Percentiles rank a stretch among this genome's conserved stretches.
Conservation (phyloP, 2,329 filamentous ascomycete genomes). For the Ascosphaera pollenicola region DNA sequence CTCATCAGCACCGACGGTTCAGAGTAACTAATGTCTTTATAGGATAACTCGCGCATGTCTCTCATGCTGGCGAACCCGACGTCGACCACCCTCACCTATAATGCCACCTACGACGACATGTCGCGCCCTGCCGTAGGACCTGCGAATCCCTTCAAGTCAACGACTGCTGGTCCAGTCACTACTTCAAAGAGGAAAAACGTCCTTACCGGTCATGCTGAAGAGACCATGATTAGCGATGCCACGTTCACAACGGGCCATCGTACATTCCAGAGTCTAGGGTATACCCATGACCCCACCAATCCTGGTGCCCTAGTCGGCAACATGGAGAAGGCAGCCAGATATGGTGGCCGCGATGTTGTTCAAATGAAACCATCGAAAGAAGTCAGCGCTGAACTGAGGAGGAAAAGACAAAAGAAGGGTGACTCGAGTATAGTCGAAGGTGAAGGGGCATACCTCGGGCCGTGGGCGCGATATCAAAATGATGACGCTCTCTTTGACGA, state of each 20-base stretch:
- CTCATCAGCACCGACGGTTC: not conserved
- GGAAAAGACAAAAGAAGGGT: conserved; percentile 69
- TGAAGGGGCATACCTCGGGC: conserved; percentile 71
- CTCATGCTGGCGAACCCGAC: conserved; percentile 30
- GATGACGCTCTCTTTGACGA: conserved; percentile 52
- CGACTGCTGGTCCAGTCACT: conserved; percentile 23
- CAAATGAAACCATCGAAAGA: conserved; percentile 43
- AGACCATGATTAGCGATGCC: conserved; percentile 74
- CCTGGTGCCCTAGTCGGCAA: conserved; percentile 26
- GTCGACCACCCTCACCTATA: conserved; percentile 28
- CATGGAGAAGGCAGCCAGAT: conserved; percentile 21
- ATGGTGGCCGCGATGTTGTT: conserved; percentile 29
- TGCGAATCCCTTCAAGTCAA: conserved; percentile 51
- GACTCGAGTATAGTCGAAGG: conserved; percentile 69
- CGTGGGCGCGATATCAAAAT: conserved; percentile 70
- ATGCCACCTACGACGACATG: conserved; percentile 48
- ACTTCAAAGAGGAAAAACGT: conserved; percentile 66
- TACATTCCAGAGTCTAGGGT: conserved; percentile 46
- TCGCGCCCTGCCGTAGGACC: conserved; percentile 45
- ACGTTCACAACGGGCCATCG: conserved; percentile 77
- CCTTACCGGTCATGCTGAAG: conserved; percentile 66
- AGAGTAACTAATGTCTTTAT: conserved; percentile 17
- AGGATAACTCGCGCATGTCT: conserved; percentile 28
- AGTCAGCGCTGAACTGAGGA: conserved; percentile 41
- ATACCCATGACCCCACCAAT: conserved; percentile 26